Conservation (phyloP, 1,139 yeast genomes). For the Suhomyces atakaporum region DNA sequence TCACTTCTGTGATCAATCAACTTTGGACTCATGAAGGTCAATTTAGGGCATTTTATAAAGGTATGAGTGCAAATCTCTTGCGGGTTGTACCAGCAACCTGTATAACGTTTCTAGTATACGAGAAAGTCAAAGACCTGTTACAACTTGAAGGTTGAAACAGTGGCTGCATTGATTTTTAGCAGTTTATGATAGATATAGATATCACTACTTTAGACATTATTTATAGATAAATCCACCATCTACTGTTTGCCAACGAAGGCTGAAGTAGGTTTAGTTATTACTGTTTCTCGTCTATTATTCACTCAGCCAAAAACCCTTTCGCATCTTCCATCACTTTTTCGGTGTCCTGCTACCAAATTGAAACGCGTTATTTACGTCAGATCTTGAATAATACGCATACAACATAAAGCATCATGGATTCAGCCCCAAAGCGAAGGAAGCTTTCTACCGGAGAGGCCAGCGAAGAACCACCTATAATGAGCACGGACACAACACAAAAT, state of each 20-base stretch:
- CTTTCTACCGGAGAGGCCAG: not conserved
- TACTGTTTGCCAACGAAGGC: too few relatives aligned
- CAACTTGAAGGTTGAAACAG: too few relatives aligned
- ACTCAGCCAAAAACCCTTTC: too few relatives aligned
- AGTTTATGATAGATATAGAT: not conserved
- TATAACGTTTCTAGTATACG: constrained; percentile 68
- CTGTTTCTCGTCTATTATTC: too few relatives aligned
- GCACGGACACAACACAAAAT: too few relatives aligned
- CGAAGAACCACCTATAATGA: too few relatives aligned
- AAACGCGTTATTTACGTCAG: constrained; percentile 1
- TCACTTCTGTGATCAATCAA: constrained; percentile 24
- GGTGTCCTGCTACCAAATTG: not conserved
- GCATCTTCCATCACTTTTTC: too few relatives aligned
- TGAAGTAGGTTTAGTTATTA: too few relatives aligned
- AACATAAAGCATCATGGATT: too few relatives aligned
- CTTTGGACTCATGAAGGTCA: constrained; percentile 48
- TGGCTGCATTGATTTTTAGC: not conserved
- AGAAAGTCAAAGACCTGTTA: constrained; percentile 36
- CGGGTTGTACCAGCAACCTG: constrained; percentile 78
- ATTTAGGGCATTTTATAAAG: constrained; percentile 70
- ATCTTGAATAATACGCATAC: not conserved
- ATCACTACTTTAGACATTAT: too few relatives aligned
- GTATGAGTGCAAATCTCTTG: constrained; percentile 59
- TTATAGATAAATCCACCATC: too few relatives aligned
- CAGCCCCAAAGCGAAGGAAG: constrained; percentile 7